Conservation (phyloP, 768 basidiomycete genomes). For the Suillus discolor region DNA sequence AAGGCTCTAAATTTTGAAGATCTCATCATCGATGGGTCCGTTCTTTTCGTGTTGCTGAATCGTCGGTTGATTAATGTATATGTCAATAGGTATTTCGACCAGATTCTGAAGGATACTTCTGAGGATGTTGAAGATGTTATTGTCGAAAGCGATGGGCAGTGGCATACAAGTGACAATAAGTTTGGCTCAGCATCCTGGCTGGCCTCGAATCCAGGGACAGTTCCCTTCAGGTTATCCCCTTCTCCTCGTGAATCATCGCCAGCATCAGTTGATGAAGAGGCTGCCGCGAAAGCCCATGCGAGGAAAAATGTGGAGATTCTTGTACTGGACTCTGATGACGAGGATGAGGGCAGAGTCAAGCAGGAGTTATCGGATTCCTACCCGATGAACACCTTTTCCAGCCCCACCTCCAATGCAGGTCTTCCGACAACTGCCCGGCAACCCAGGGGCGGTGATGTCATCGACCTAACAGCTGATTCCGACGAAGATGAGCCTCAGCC, state of each 20-base stretch:
- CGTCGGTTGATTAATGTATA: background rate
- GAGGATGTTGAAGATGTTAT: conserved; percentile 90
- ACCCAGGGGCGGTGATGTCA: conserved; percentile 54
- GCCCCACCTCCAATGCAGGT: conserved; percentile 31
- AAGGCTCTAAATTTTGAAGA: conserved; percentile 75
- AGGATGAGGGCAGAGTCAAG: conserved; percentile 68
- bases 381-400: conserved; percentile 45
- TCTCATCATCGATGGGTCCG: conserved; percentile 89
- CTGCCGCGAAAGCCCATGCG: conserved; percentile 41
- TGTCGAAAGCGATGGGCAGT: conserved; percentile 92
- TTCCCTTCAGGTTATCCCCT: conserved; percentile 23
- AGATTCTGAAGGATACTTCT: conserved; percentile 76
- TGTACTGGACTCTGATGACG: conserved; percentile 70
- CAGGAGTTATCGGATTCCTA: conserved; percentile 72
- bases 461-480: conserved; percentile 83
- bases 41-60: conserved; percentile 9
- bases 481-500: conserved; percentile 63
- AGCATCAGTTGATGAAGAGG: conserved; percentile 32
- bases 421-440: conserved; percentile 28
- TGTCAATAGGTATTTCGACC: conserved; percentile 75
- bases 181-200: conserved; percentile 78
- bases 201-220: conserved; percentile 46
- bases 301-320: conserved; percentile 60
- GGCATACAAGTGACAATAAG: conserved; percentile 92
- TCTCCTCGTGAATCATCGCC: conserved; percentile 31